Percentiles rank a stretch among this genome's conserved stretches.
Conservation (phyloP, 768 basidiomycete species). For the Dacryopinax spathularia region DNA sequence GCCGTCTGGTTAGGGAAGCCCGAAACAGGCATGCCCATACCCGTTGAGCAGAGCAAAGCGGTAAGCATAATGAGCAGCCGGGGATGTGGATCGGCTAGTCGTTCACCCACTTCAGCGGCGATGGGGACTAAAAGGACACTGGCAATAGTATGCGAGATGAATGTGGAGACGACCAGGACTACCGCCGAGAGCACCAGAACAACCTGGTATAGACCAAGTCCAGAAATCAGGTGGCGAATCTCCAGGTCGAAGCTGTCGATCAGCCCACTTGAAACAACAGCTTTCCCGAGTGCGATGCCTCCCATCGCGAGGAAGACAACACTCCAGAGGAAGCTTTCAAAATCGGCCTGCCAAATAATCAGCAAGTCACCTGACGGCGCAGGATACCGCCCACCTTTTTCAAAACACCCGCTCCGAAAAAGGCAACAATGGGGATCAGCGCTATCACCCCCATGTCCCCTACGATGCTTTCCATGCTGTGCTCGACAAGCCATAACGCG, state of each 20-base stretch:
- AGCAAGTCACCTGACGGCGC: background rate
- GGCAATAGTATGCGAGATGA: conserved; percentile 95
- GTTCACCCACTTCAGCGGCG: conserved; percentile 76
- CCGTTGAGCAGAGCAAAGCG: conserved; percentile 79
- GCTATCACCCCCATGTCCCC: conserved; percentile 99
- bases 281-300: conserved; percentile 89
- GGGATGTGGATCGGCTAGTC: conserved; percentile 50
- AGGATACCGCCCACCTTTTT: conserved; percentile 55
- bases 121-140: conserved; percentile 95
- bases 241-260: conserved; percentile 58
- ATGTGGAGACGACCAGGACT: conserved; percentile 77
- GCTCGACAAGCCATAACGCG: conserved; percentile 76
- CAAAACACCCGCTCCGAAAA: conserved; percentile 84
- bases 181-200: conserved; percentile 54
- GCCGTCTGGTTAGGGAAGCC: conserved; percentile 99
- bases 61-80: conserved; percentile 89
- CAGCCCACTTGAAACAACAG: conserved; percentile 78
- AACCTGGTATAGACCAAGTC: conserved; percentile 50
- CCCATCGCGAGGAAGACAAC: conserved; percentile 97
- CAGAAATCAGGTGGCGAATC: conserved; percentile 47
- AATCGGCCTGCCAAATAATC: conserved; percentile 56
- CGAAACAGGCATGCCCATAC: conserved; percentile 97
- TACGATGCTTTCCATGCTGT: conserved; percentile 53
- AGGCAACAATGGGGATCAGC: conserved; percentile 78
- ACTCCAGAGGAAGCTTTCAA: conserved; percentile 87